phyloP scores from a whole-genome alignment of 2,329 filamentous ascomycete species.

The Ascochyta fabae region DNA sequence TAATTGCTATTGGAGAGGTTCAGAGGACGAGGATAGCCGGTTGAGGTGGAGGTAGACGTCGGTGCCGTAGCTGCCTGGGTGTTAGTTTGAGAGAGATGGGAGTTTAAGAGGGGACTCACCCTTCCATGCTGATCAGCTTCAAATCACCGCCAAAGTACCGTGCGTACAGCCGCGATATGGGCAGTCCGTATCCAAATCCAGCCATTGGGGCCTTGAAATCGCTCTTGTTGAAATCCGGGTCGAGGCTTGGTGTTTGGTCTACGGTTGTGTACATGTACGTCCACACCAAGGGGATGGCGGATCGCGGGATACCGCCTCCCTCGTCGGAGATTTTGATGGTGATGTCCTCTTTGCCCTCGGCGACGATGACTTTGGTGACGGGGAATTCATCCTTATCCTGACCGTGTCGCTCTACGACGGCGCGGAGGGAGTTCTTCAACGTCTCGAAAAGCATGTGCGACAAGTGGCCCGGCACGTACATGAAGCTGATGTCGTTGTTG shows the following conservation, averaged over 20 bases:
- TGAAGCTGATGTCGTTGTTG: constrained; percentile 92
- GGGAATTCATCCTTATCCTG: constrained; percentile 96
- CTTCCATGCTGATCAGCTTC: constrained; percentile 99
- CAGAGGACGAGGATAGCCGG: constrained; percentile 90
- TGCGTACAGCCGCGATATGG: constrained; percentile 92
- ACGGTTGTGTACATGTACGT: constrained; percentile 99
- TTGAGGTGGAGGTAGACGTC: constrained; percentile 99
- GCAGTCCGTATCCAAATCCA: constrained; percentile 96
- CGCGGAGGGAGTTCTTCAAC: constrained; percentile 95
- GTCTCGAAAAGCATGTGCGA: constrained; percentile 99
- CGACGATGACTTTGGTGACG: constrained; percentile 95
- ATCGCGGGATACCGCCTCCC: constrained; percentile 92
- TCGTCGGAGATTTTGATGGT: constrained; percentile 99
- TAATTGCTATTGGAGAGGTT: constrained; percentile 92
- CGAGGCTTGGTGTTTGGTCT: constrained; percentile 90
- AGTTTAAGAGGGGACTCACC: constrained; percentile 65
- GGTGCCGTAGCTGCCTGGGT: constrained; percentile 78
- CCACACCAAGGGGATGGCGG: constrained; percentile 96
- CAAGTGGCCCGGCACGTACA: constrained; percentile 99
- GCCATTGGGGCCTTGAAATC: constrained; percentile 99
- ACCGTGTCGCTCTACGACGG: constrained; percentile 93
- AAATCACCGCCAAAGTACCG: constrained; percentile 97
- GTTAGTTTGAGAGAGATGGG: neutral
- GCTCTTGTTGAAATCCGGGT: constrained; percentile 97
- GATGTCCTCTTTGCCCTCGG: constrained; percentile 97